A percentile compares a stretch with the other conserved stretches of the same genome.
These are phyloP conservation scores for Bruguiera gymnorhiza DNA, from an alignment of 345 rosid genomes.

Conservation along the genomic window DNA sequence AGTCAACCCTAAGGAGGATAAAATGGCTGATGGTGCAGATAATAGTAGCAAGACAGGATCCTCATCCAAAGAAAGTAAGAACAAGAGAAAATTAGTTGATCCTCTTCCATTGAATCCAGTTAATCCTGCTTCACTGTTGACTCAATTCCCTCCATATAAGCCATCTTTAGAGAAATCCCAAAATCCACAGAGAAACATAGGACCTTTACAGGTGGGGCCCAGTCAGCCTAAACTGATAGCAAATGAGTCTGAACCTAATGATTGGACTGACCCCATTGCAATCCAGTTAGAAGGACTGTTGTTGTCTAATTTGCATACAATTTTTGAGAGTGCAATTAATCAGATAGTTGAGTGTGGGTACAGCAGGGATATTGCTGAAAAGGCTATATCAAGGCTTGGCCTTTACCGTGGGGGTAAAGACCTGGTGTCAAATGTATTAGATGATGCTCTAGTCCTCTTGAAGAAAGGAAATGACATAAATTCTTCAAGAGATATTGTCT, in stretches of 20 bases:
- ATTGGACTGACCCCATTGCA: slow-evolving; percentile 34
- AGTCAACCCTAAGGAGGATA: slow-evolving; percentile 3
- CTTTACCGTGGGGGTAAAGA: slow-evolving; percentile 43
- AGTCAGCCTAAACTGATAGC: slow-evolving; percentile 1
- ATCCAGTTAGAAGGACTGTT: slow-evolving; percentile 24
- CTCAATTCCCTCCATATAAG: slow-evolving; percentile 39
- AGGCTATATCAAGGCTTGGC: slow-evolving; percentile 42
- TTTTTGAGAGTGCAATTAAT: slow-evolving; percentile 42
- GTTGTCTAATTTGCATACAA: slow-evolving; percentile 18
- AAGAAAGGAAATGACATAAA: slow-evolving; percentile 16
- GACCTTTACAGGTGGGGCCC: slow-evolving; percentile 11
- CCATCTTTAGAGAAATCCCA: slow-evolving; percentile 25
- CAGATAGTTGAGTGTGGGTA: slow-evolving; percentile 44
- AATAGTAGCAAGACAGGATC: slow-evolving; percentile 10
- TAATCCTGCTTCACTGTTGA: slow-evolving; percentile 14
- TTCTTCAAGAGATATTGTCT: slow-evolving; percentile 28
- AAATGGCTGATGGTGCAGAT: slow-evolving; percentile 14
- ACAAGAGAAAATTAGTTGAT: slow-evolving; percentile 34
- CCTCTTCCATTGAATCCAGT: slow-evolving; percentile 9
- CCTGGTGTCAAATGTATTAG: slow-evolving; percentile 36
- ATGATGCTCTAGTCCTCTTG: slow-evolving; percentile 26
- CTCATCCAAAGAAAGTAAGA: slow-evolving; percentile 21
- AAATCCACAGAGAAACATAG: slow-evolving; percentile 15
- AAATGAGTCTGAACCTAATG: not conserved
- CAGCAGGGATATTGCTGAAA: slow-evolving; percentile 37